Conservation (phyloP, 106 monocot species). For the Agapanthus africanus region DNA sequence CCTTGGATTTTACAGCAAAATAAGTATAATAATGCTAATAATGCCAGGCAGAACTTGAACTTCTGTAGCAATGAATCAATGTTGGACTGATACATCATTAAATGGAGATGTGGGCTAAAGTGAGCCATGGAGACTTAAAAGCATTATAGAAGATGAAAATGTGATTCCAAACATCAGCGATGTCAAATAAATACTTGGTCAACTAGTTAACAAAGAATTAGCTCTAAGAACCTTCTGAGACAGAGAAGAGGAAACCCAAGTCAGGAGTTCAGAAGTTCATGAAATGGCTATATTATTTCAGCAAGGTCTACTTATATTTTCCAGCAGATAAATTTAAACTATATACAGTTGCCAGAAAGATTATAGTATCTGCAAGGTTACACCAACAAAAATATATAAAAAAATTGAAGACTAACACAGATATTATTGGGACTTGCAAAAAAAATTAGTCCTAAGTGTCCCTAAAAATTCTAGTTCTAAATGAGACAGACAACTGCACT, state of each 20-base stretch:
- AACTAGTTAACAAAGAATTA: background rate
- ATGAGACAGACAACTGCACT: background rate
- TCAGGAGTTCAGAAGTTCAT: too few relatives aligned
- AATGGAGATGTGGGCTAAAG: background rate
- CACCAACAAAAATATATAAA: too few relatives aligned
- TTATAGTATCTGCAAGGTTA: background rate
- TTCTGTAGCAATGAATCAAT: background rate
- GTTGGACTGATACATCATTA: background rate
- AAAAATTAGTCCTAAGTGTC: too few relatives aligned
- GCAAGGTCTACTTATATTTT: background rate
- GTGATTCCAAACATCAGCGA: background rate
- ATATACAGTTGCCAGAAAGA: background rate
- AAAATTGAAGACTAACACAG: background rate
- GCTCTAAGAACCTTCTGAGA: background rate
- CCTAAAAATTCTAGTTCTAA: background rate
- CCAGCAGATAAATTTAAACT: background rate
- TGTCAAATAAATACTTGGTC: background rate
- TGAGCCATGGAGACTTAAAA: background rate
- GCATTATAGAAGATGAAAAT: background rate
- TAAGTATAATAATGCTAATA: background rate
- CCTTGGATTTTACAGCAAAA: background rate
- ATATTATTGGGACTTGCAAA: background rate
- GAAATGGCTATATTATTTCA: too few relatives aligned
- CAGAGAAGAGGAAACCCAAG: too few relatives aligned
- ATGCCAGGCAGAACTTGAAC: background rate